Conservation (phyloP, 768 basidiomycete genomes). For the Porpolomopsis calyptriformis region DNA sequence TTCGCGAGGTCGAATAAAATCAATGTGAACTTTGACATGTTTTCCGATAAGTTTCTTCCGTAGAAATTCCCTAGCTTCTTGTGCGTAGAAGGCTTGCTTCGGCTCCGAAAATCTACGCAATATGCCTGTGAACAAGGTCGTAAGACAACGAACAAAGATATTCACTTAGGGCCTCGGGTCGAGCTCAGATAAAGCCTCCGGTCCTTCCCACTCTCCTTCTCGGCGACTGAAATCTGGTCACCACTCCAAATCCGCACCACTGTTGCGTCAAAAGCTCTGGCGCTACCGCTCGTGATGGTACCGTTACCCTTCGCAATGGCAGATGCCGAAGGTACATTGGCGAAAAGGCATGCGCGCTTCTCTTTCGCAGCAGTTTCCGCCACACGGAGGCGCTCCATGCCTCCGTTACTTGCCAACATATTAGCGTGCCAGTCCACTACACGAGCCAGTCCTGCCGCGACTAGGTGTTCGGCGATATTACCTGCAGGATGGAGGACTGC, state of each 20-base stretch:
- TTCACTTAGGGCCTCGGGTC: conserved; percentile 71
- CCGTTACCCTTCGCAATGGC: conserved; percentile 38
- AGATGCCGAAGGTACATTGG: conserved; percentile 35
- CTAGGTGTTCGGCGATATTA: conserved; percentile 86
- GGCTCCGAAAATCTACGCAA: conserved; percentile 63
- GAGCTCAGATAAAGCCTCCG: conserved; percentile 81
- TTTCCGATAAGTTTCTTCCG: conserved; percentile 90
- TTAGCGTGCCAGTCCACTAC: conserved; percentile 98
- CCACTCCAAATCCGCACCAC: conserved; percentile 87
- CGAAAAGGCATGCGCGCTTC: conserved; percentile 60
- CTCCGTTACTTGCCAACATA: conserved; percentile 74
- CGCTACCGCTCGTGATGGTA: conserved; percentile 30
- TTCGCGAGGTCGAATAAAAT: conserved; percentile 85
- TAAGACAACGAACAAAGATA: conserved; percentile 1
- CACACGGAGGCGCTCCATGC: conserved; percentile 77
- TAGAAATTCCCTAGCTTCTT: conserved; percentile 88
- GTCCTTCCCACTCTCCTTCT: conserved; percentile 66
- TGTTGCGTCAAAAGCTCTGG: conserved; percentile 62
- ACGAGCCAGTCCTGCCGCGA: conserved; percentile 76
- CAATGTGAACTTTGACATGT: conserved; percentile 68
- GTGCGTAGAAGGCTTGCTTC: conserved; percentile 77
- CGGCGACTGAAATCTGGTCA: conserved; percentile 77
- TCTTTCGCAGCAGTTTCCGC: conserved; percentile 79
- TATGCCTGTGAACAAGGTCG: not conserved
- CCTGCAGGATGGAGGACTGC: conserved; percentile 84